Base-by-base conservation (phyloP, 1,284 basidiomycete genomes). In the Microbotryum violaceum region DNA sequence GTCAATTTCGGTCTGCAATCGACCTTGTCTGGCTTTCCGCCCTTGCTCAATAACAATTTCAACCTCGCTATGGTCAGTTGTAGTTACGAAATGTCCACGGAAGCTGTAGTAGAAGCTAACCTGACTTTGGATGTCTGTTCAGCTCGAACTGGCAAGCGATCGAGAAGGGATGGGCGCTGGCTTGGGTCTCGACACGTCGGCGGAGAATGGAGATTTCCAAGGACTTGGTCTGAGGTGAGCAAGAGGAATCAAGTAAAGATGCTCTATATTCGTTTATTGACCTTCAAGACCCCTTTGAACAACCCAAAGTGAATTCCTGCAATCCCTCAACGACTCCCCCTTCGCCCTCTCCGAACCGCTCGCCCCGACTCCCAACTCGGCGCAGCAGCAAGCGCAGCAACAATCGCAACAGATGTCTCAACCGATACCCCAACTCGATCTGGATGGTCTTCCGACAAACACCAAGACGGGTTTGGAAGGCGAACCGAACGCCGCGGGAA, bases 271-370 rank as follows among this genome's bases (percentile, higher is more conserved):
- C 20, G 9, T 27, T 10, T 10, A 3, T 9, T 44, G 23, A 5
- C 3, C 45, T 23, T 48, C 37, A 48, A 37, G 25, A 57, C 10
- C 5, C 42, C 12, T 23, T 23, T 58, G 49, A 23, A 46, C 27
- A 59, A 20, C 48, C 45, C 51, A 25, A 70, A 90, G 88, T 37
- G 87, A 91, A 70, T 90, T 90, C 74, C 80, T 91, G 21, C 85
- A 87, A 70, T 86, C 68, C 9, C 63, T 69, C 16, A 62, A 61
- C 56, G 68, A 69, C 42, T 18, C 65, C 0, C 64, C 62, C 3
- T 61, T 50, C 31, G 48, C 33, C 57, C 2, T 16, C 46, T 7
- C 20, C 23, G 14, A 27, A 49, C 16, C 25, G 45, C 54, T 23
- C 20, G 23, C 23, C 18, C 23, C 20, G 44, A 20, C 37, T 4